These are phyloP conservation scores for Cadophora gregata DNA, from an alignment of 2,329 filamentous ascomycete genomes.

Conservation along the genomic window DNA sequence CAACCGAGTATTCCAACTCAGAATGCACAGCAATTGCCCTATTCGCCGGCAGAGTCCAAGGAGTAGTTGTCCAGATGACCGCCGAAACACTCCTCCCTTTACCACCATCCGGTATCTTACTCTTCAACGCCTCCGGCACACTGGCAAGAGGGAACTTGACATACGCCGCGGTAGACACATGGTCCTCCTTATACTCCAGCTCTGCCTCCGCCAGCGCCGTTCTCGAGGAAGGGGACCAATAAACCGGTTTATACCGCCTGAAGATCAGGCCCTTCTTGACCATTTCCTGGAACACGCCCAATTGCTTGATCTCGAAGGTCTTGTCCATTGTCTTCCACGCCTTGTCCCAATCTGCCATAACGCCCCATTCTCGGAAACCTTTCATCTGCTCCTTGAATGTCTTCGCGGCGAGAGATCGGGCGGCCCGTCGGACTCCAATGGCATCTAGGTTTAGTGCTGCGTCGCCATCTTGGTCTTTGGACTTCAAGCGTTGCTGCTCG, in stretches of 20 bases:
- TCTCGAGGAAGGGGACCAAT: conserved; percentile 81
- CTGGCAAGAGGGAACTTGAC: conserved; percentile 74
- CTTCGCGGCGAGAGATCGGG: conserved; percentile 68
- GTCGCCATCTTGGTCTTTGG: conserved; percentile 38
- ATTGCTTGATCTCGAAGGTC: conserved; percentile 75
- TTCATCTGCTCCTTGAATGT: conserved; percentile 77
- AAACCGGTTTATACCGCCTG: conserved; percentile 80
- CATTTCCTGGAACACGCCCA: conserved; percentile 78
- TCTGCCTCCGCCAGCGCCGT: conserved; percentile 86
- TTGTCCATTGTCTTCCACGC: conserved; percentile 82
- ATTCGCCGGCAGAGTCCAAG: conserved; percentile 96
- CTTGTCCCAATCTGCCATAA: conserved; percentile 82
- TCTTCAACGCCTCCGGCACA: conserved; percentile 51
- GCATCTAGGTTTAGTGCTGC: conserved; percentile 49
- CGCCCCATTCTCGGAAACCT: conserved; percentile 73
- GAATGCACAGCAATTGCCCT: conserved; percentile 82
- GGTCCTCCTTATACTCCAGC: conserved; percentile 80
- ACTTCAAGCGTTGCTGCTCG: conserved; percentile 38
- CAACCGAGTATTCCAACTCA: conserved; percentile 74
- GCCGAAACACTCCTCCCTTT: conserved; percentile 64
- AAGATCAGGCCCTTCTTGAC: conserved; percentile 77
- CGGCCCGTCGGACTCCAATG: conserved; percentile 67
- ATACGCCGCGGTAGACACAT: conserved; percentile 76
- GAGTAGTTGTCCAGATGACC: conserved; percentile 99
- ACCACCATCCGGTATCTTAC: conserved; percentile 49